These are phyloP conservation scores for Paramecium biaurelia DNA, from an alignment of 73 alveolate species.

Conservation along the genomic window DNA sequence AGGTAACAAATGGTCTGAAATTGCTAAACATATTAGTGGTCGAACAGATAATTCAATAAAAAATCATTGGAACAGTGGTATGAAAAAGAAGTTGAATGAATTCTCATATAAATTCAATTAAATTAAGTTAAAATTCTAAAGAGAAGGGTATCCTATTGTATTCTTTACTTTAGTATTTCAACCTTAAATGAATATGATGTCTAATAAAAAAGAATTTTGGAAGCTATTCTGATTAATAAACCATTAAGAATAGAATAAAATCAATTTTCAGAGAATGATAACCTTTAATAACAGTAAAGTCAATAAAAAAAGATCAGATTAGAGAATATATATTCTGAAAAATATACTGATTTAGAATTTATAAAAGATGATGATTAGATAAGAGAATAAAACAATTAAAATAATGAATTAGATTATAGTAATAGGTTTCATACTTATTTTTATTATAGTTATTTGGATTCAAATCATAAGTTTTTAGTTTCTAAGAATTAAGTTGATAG, in stretches of 20 bases:
- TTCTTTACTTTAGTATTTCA: neutral
- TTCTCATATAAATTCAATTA: conserved; percentile 6
- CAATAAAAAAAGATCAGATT: neutral
- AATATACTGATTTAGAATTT: neutral
- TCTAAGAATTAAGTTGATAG: neutral
- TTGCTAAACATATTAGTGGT: conserved; percentile 77
- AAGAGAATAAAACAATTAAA: neutral
- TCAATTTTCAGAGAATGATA: neutral
- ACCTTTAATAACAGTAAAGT: neutral
- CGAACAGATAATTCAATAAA: conserved; percentile 86
- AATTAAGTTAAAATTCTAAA: neutral
- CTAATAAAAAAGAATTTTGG: neutral
- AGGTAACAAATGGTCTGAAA: conserved; percentile 85
- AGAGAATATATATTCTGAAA: neutral
- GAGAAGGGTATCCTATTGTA: neutral
- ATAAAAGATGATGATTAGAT: neutral
- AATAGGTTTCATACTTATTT: neutral
- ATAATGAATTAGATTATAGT: neutral
- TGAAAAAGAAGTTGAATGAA: conserved; percentile 75
- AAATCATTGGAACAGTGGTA: conserved; percentile 87
- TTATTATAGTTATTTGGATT: neutral
- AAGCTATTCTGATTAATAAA: neutral
- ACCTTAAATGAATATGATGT: neutral
- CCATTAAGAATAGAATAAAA: neutral
- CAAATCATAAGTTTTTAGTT: neutral